A percentile compares a stretch with the other conserved stretches of the same genome.
These are phyloP conservation scores for Plectranthus barbatus DNA, from an alignment of 257 asterid genomes.

Conservation along the genomic window DNA sequence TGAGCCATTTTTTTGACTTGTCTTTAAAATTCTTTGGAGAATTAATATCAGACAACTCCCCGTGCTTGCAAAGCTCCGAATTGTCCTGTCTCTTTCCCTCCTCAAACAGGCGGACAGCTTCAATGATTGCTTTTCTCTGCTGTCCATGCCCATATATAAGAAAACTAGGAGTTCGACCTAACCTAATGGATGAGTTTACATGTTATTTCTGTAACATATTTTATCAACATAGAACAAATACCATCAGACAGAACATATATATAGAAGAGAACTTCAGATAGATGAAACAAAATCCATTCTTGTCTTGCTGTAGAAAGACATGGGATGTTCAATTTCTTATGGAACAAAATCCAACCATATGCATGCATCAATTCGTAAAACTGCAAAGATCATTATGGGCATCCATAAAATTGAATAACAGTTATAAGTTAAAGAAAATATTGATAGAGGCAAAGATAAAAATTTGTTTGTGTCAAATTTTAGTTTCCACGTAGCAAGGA, in stretches of 20 bases:
- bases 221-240: conserved; percentile 1
- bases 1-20: conserved; percentile 90
- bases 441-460: background rate
- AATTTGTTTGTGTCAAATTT: background rate
- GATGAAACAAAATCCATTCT: background rate
- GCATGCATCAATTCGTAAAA: background rate
- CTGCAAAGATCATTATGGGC: background rate
- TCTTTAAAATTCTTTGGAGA: conserved; percentile 76
- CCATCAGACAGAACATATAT: background rate
- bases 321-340: background rate
- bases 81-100: conserved; percentile 43
- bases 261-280: background rate
- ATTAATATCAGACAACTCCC: conserved; percentile 33
- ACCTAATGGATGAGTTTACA: conserved; percentile 43
- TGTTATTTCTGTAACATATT: conserved; percentile 11
- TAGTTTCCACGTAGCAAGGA: background rate
- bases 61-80: conserved; percentile 30
- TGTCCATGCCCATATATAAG: conserved; percentile 88
- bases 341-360: background rate
- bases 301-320: conserved; percentile 5
- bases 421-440: background rate
- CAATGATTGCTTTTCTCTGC: conserved; percentile 88
- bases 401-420: conserved; percentile 8
- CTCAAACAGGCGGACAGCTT: conserved; percentile 74
- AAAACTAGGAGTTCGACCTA: conserved; percentile 75